Evolutionary conservation across 2,329 filamentous ascomycete species (phyloP), one percentile per base, ranked within the genome.

Genomic region (Fusarium marasasianum): DNA sequence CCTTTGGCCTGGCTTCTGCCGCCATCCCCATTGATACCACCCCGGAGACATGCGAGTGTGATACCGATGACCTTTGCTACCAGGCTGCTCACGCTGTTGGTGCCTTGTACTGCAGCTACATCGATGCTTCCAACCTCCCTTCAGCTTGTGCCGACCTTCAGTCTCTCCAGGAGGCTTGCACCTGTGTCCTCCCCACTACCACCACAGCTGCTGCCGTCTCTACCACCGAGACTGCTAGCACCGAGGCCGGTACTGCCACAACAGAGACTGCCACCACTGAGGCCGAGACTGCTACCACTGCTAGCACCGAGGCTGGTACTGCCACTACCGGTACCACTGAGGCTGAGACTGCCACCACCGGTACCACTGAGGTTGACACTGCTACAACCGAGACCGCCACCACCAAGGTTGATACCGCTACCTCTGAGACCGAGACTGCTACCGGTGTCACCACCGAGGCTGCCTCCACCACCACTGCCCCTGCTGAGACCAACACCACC

Each of bases 1-100:
- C 78, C 72, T 65, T 83, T 54, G 81, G 80, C 78, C 72, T 74
- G 62, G 71, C 54, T n/a, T 41, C 69, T 48, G 69, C 66, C 57
- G 0, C 5, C 33, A 2, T 14, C 2, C 1, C 2, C 33, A 35
- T 35, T 35, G 33, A 35, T 35, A 3, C 33, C 14, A 35, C 33
- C 33, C 33, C 33, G 14, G 33, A 67, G 44, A 15, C 43, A 3
- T 74, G 71, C 37, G 43, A 71, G 4, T 74, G 71, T 33, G 66
- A 73, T 11, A 4, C 9, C 22, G 18, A 58, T 4, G 66, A 73
- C 6, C 1, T 9, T 24, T 73, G 71, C 66, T 74, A 67, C 41
- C 3, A 37, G 7, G 56, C 61, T 24, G 61, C 60, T 29, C 20
- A n/a, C 14, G 33, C 33, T 8, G 6, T 14, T 8, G 33, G 14